phyloP scores from a whole-genome alignment of 2,329 filamentous ascomycete genomes.

The Fusarium anguioides region DNA sequence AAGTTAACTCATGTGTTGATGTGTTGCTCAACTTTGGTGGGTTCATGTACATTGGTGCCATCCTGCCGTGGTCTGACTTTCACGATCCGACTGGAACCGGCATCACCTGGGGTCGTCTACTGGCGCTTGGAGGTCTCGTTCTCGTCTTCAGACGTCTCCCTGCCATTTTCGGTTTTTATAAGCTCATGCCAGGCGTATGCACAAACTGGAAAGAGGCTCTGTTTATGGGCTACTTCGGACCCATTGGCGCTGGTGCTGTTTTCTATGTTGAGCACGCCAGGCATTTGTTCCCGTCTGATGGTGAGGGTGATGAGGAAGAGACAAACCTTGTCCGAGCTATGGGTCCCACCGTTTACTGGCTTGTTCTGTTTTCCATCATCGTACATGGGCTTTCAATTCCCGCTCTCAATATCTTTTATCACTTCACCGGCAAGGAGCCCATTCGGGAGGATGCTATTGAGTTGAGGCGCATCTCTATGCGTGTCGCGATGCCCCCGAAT shows the following conservation, averaged over 20 bases:
- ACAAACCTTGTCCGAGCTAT: conserved; percentile 52
- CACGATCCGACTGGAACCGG: conserved; percentile 63
- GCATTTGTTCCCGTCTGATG: conserved; percentile 53
- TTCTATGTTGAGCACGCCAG: conserved; percentile 72
- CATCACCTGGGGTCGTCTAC: conserved; percentile 60
- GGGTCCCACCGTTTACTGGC: conserved; percentile 55
- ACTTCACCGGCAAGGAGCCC: conserved; percentile 48
- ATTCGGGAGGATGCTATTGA: conserved; percentile 46
- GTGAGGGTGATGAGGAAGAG: conserved; percentile 50
- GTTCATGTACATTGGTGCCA: conserved; percentile 68
- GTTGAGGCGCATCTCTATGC: not conserved
- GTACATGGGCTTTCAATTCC: conserved; percentile 58
- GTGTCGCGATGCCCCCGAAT: not conserved
- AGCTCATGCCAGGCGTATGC: conserved; percentile 63
- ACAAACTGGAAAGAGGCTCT: conserved; percentile 66
- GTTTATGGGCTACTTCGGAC: conserved; percentile 76
- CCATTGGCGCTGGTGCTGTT: conserved; percentile 79
- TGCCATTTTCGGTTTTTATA: conserved; percentile 64
- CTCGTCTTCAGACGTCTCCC: conserved; percentile 68
- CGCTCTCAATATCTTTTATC: conserved; percentile 28
- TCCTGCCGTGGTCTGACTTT: conserved; percentile 66
- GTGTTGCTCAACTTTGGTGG: conserved; percentile 68
- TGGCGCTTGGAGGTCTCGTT: conserved; percentile 61
- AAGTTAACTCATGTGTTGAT: conserved; percentile 68
- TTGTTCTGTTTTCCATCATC: conserved; percentile 47